Evolutionary conservation across 2,329 filamentous ascomycete species (phyloP).

Genomic region (Falciphora oryzae): DNA sequence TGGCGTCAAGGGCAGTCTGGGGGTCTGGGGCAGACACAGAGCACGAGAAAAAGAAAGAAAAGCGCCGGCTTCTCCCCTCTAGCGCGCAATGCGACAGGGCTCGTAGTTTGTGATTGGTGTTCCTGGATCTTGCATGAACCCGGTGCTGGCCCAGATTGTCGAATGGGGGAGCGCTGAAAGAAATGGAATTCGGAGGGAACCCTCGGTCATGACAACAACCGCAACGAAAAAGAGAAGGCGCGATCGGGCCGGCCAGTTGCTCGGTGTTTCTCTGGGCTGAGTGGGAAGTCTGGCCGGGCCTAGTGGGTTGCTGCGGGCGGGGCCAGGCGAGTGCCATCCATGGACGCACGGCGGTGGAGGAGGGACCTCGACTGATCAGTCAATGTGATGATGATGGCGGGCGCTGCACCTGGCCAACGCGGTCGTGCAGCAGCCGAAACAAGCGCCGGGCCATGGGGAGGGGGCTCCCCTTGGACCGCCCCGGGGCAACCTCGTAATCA

Average conservation of each 20-base stretch:
- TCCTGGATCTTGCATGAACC: slow-evolving; percentile 19
- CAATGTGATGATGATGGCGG: not conserved
- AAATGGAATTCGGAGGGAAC: not conserved
- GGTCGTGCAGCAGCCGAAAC: slow-evolving; percentile 24
- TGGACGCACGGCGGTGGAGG: not conserved
- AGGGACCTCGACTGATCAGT: slow-evolving; percentile 10
- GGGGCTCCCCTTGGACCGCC: not conserved
- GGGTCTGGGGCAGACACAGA: no score
- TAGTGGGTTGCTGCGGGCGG: not conserved
- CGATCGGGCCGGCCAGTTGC: not conserved
- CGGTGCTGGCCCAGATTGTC: slow-evolving; percentile 3
- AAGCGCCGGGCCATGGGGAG: slow-evolving; percentile 14
- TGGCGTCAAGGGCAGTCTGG: not conserved
- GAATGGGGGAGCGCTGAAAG: slow-evolving; percentile 7
- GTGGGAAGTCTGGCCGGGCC: not conserved
- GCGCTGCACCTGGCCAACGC: slow-evolving; percentile 6
- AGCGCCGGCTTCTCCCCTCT: not conserved
- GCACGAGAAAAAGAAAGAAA: not conserved
- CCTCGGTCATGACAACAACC: not conserved
- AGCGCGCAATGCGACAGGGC: not conserved
- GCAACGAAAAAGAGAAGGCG: not conserved
- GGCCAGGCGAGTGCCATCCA: no score
- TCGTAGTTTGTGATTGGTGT: slow-evolving; percentile 16
- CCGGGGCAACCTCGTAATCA: slow-evolving; percentile 12
- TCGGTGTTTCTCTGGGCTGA: slow-evolving; percentile 9